Evolutionary conservation across 768 basidiomycete genomes (phyloP), one percentile per base, ranked within the genome.

Genomic region (Collybia sp.): DNA sequence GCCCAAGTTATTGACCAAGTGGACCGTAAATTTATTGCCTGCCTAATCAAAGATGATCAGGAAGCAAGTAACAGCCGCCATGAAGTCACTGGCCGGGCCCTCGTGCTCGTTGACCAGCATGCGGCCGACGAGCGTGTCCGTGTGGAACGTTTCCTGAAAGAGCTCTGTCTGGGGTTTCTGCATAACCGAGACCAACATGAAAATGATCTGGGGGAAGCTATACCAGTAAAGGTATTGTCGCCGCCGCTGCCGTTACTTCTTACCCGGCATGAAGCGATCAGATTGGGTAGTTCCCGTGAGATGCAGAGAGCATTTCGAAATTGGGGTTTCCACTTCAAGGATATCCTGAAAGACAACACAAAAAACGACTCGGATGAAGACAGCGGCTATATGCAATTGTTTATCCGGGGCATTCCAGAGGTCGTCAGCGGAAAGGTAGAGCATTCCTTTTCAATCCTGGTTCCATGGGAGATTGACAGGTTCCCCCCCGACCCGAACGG

Each of bases 41-140:
- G 92, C 61, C 62, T 78, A 18, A 62, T 87, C 46, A 41, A 51
- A 30, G 47, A 43, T 4, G 54, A 52, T 18, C 41, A 32, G 46
- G 54, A 54, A 34, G 47, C 35, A 33, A 56, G 47, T 38, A 34
- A 48, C 33, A 50, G 46, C 45, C 30, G 15, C 18, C 37, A 43
- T 11, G 45, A 42, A 31, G 37, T 37, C 31, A 37, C 41, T 40
- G 53, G 63, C 18, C 53, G 53, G 40, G 52, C 61, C 20, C 75
- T 98, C 25, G 71, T 95, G 30, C 73, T 98, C 43, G 75, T 99
- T 40, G 96, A 99, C 68, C 96, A 99, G 63, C 96, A 99, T 61
- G 96, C 96, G 11, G 95, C 94, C n/a, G 92, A 96, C 59, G 96
- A 99, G 65, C 83, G 96, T 16, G 70, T 97, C 38, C 82, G 94